Percentiles rank a stretch among this genome's conserved stretches.
Evolutionary conservation across 2,329 filamentous ascomycete species (phyloP).

Genomic region (Coniochaeta ligniaria): DNA sequence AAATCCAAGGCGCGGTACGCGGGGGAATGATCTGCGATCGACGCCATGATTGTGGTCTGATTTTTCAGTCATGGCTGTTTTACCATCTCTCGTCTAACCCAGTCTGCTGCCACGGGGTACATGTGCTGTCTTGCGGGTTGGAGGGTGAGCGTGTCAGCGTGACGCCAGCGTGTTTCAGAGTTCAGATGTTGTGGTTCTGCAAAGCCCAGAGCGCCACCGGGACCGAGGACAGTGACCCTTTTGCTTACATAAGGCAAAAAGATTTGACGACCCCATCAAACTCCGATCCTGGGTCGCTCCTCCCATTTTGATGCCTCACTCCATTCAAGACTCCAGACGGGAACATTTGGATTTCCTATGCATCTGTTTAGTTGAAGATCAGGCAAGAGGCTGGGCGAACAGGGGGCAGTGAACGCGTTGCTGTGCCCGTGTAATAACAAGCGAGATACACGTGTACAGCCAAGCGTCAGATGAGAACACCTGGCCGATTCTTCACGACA

Average conservation of each 20-base stretch:
- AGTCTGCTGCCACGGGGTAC: not conserved
- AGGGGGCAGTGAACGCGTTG: too few species aligned
- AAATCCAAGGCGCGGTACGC: not conserved
- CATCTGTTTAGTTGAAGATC: too few species aligned
- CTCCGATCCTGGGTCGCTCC: too few species aligned
- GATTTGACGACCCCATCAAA: too few species aligned
- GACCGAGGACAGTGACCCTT: not conserved
- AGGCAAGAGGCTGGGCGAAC: too few species aligned
- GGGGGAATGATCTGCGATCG: not conserved
- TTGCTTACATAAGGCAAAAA: not conserved
- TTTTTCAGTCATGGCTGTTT: slow-evolving; percentile 14
- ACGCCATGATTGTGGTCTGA: slow-evolving; percentile 11
- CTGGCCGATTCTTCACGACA: too few species aligned
- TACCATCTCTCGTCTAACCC: slow-evolving; percentile 2
- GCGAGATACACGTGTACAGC: too few species aligned
- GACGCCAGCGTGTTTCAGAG: not conserved
- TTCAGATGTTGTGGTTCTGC: not conserved
- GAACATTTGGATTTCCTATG: too few species aligned
- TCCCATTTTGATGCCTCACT: too few species aligned
- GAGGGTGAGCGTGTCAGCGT: not conserved
- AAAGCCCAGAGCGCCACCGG: not conserved
- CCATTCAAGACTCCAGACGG: too few species aligned
- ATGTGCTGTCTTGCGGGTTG: not conserved
- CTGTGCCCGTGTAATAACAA: too few species aligned
- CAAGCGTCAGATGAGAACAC: too few species aligned